Evolutionary conservation across 2,329 filamentous ascomycete species (phyloP).

Genomic region (Thelonectria rubi): DNA sequence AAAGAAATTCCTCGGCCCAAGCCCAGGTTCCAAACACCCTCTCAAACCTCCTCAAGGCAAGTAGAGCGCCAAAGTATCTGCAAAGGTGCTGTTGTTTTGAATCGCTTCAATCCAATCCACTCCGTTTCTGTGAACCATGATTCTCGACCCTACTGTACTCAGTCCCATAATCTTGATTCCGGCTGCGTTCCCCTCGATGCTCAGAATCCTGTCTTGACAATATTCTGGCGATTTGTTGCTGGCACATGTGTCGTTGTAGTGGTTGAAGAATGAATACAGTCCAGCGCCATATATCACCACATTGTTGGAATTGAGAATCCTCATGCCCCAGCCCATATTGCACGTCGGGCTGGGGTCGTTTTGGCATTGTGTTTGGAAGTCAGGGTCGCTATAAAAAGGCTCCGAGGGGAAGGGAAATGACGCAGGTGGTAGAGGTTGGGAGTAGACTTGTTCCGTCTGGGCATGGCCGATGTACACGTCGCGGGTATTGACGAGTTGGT

Average conservation of each 20-base stretch:
- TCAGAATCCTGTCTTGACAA: slow-evolving; percentile 58
- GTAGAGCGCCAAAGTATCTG: slow-evolving; percentile 42
- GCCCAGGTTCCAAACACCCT: slow-evolving; percentile 5
- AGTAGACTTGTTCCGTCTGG: slow-evolving; percentile 78
- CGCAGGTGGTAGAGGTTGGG: slow-evolving; percentile 71
- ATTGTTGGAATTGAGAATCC: slow-evolving; percentile 64
- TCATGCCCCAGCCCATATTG: slow-evolving; percentile 71
- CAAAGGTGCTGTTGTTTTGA: slow-evolving; percentile 45
- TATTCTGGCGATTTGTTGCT: slow-evolving; percentile 50
- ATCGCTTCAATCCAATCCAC: slow-evolving; percentile 34
- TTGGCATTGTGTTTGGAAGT: slow-evolving; percentile 37
- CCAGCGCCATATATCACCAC: slow-evolving; percentile 71
- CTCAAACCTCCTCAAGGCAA: slow-evolving; percentile 26
- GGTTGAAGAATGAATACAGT: slow-evolving; percentile 74
- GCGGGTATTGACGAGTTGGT: slow-evolving; percentile 68
- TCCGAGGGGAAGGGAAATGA: slow-evolving; percentile 63
- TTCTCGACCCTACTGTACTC: slow-evolving; percentile 42
- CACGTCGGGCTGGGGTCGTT: slow-evolving; percentile 59
- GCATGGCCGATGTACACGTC: slow-evolving; percentile 71
- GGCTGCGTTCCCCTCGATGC: slow-evolving; percentile 34
- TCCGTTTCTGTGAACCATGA: slow-evolving; percentile 41
- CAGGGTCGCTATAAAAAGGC: slow-evolving; percentile 44
- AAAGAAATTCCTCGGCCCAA: not conserved
- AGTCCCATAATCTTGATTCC: slow-evolving; percentile 41
- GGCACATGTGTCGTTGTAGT: slow-evolving; percentile 64